Evolutionary conservation across 1,284 basidiomycete genomes (phyloP).

Genomic region (Cryptococcus maquisensis): DNA sequence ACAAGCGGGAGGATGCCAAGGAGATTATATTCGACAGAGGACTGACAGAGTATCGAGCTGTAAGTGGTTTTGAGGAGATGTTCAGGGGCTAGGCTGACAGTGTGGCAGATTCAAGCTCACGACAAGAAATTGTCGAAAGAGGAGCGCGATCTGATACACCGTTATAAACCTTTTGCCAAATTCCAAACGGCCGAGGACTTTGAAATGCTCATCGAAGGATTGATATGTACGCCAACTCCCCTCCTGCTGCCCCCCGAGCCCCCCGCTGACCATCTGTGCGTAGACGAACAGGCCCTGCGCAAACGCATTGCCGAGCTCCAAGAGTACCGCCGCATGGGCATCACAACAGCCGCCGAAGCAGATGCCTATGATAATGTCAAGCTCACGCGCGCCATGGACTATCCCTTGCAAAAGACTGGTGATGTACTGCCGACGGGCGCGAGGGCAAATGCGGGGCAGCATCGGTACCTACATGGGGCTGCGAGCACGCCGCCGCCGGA

Average conservation of each 20-base stretch:
- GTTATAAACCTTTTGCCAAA: conserved; percentile 86
- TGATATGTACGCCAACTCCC: conserved; percentile 82
- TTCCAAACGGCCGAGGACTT: conserved; percentile 90
- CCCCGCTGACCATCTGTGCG: neutral
- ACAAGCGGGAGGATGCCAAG: conserved; percentile 81
- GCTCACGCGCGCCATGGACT: conserved; percentile 55
- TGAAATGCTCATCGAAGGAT: conserved; percentile 80
- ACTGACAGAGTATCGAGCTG: conserved; percentile 89
- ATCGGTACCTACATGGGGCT: conserved; percentile 39
- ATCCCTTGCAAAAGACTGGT: neutral
- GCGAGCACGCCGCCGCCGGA: conserved; percentile 24
- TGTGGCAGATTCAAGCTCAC: conserved; percentile 71
- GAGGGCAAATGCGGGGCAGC: conserved; percentile 41
- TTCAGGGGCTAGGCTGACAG: neutral
- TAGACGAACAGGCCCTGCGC: conserved; percentile 78
- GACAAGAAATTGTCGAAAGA: conserved; percentile 89
- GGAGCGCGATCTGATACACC: conserved; percentile 82
- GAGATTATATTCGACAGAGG: conserved; percentile 90
- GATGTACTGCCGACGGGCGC: conserved; percentile 37
- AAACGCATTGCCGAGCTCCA: conserved; percentile 85
- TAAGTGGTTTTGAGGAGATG: conserved; percentile 46
- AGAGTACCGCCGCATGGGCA: conserved; percentile 75
- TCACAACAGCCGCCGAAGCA: conserved; percentile 76
- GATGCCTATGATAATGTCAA: conserved; percentile 78
- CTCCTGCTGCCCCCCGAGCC: neutral